Percentiles rank a stretch among this genome's conserved stretches.
These are phyloP conservation scores for Saraca asoca DNA, from an alignment of 331 rosid genomes.

Conservation along the genomic window DNA sequence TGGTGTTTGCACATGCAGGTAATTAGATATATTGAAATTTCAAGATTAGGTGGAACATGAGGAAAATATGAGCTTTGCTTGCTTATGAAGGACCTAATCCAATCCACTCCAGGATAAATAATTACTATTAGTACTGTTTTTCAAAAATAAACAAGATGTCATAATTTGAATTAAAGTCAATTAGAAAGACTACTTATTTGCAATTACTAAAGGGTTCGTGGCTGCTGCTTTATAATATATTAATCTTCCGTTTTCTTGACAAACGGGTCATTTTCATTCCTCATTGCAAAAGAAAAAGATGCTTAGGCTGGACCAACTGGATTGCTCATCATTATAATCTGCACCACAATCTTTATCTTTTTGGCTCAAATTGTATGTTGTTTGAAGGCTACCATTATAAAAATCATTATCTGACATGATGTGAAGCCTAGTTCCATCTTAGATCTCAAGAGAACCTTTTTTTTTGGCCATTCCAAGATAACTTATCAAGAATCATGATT, in stretches of 20 bases:
- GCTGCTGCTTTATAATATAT: slow-evolving; percentile 11
- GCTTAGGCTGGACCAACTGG: slow-evolving; percentile 22
- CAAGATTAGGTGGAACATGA: slow-evolving; percentile 42
- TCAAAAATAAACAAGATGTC: no score
- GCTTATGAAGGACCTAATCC: not conserved
- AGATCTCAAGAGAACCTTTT: slow-evolving; percentile 13
- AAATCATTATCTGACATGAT: slow-evolving; percentile 1
- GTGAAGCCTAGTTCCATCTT: slow-evolving; percentile 2
- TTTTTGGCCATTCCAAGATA: no score
- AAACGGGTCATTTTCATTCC: slow-evolving; percentile 34
- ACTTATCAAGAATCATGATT: slow-evolving; percentile 25
- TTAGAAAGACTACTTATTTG: not conserved
- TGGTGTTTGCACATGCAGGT: no score
- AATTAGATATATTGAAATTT: not conserved
- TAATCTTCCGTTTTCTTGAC: slow-evolving; percentile 33
- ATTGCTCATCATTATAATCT: not conserved
- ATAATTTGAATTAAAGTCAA: not conserved
- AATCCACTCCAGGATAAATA: not conserved
- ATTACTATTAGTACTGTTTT: no score
- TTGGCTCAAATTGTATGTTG: not conserved
- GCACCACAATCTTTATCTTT: not conserved
- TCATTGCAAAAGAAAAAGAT: slow-evolving; percentile 28
- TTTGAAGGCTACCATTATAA: not conserved
- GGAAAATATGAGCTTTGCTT: slow-evolving; percentile 2
- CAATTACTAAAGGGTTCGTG: no score